Conservation (phyloP, 371 early-diverging fungal species). For the Mucor circinelloides region DNA sequence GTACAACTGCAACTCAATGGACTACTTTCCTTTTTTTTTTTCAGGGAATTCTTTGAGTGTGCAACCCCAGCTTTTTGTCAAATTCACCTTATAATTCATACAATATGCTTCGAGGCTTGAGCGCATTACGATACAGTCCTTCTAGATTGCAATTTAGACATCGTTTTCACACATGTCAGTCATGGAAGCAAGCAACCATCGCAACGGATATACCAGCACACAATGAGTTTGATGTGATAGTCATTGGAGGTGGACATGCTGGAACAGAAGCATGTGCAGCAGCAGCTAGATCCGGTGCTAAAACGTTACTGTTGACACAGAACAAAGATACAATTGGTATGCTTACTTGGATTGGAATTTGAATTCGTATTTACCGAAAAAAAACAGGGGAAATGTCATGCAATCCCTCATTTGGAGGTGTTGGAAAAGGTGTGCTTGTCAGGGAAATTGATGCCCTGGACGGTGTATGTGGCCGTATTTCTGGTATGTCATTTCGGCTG, state of each 20-base stretch:
- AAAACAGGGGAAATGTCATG: constrained; percentile 82
- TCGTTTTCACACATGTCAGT: not conserved
- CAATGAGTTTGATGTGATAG: constrained; percentile 67
- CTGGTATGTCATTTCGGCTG: constrained; percentile 36
- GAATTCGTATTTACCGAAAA: not conserved
- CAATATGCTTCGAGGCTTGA: not conserved
- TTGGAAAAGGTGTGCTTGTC: constrained; percentile 84
- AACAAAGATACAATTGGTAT: constrained; percentile 75
- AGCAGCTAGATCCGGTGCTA: constrained; percentile 81
- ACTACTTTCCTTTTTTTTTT: not conserved
- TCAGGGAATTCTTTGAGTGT: not conserved
- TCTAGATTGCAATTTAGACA: not conserved
- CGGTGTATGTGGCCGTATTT: constrained; percentile 79
- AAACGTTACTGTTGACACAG: constrained; percentile 79
- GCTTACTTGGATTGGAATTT: not conserved
- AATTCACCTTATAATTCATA: not conserved
- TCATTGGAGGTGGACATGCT: constrained; percentile 90
- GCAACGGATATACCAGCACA: not conserved
- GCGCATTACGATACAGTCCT: not conserved
- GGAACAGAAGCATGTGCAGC: constrained; percentile 86
- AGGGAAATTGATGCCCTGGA: constrained; percentile 86
- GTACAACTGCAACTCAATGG: too few relatives aligned
- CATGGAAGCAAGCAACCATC: constrained; percentile 9
- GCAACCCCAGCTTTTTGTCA: not conserved
- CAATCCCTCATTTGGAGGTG: constrained; percentile 88